Evolutionary conservation across 2,329 filamentous ascomycete species (phyloP), one percentile per base, ranked within the genome.

Genomic region (Aspergillus calidoustus): DNA sequence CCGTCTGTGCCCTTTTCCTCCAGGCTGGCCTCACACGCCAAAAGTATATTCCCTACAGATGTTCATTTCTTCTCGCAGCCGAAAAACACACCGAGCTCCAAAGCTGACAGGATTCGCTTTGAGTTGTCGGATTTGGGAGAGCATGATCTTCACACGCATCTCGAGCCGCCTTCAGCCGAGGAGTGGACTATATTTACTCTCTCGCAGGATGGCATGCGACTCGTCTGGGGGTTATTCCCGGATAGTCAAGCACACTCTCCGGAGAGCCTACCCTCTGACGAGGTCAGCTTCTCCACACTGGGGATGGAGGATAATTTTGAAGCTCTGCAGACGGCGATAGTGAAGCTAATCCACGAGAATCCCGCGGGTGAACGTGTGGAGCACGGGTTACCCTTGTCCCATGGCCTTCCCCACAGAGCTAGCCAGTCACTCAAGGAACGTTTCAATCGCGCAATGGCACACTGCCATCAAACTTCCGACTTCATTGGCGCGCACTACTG

Each of bases 401-500:
- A 63, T 25, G 58, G 38, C 48, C 19, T 38, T 11, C 30, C 54
- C 7, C 62, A 63, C 19, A 43, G 60, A 43, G 52, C 57, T 6
- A 56, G 57, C 5, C 60, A 65, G 25, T 73, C 75, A 8, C 68
- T 80, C 46, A 75, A 72, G 59, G 71, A 75, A 60, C 68, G 72
- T 17, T 79, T 80, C 64, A 88, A 90, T 66, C 89, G 89, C 19
- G 91, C 91, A 17, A 91, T 90, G 67, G 84, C 88, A 0, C 90
- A 92, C 73, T 93, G 91, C 59, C 88, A 91, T 68, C 87, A 90
- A 25, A 87, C 91, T 63, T 91, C 90, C 0, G 92, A 96, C 73
- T 97, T 93, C 70, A 87, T 95, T 54, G 89, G 89, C 31, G 90
- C 92, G 1, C 91, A 96, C 68, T 84, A 91, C 55, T 97, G 94